Evolutionary conservation across 2,329 filamentous ascomycete species (phyloP), one percentile per base, ranked within the genome.

Genomic region (Basipetospora sp.): DNA sequence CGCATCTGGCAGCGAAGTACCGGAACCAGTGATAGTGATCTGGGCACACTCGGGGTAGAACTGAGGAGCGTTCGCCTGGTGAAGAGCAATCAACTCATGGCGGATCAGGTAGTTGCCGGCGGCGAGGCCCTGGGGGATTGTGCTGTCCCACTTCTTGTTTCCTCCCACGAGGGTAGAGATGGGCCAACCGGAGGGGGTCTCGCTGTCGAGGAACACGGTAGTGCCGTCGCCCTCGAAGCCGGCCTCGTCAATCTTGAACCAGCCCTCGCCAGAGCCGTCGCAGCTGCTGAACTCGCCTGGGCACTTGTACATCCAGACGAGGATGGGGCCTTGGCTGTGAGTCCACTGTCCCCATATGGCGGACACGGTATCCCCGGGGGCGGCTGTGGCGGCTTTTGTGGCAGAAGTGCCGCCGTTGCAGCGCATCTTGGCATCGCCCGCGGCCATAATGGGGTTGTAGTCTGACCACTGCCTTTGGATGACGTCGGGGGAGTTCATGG

Each of bases 11-110:
- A 43, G 44, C 17, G 43, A 44, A 19, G 39, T 42, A 14, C 50
- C 70, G 30, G 58, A 56, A 37, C 71, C 70, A 25, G 65, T 67
- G 44, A 78, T 57, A 49, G 73, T 62, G 44, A 79, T 50, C 60
- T 79, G 76, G 47, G 74, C 58, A 53, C 75, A 71, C 44, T 66
- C 62, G 41, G 68, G 66, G 55, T 71, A 71, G 53, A 68, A 68
- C 54, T 69, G 65, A 36, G 64, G 63, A 17, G 56, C 50, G 3
- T 54, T 53, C 22, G 64, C 61, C 45, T 62, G 60, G 55, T 71
- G 68, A 31, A 62, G 64, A 34, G 58, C 68, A 41, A 71, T 69
- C 49, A 69, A 68, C 53, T 71, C 67, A 50, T 70, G 64, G 36
- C 68, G 64, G 44, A 71, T 49, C 40, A 71, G 58, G 50, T 71